phyloP scores from a whole-genome alignment of 1,284 basidiomycete species.

The Pyrrhoderma lamaoense region DNA sequence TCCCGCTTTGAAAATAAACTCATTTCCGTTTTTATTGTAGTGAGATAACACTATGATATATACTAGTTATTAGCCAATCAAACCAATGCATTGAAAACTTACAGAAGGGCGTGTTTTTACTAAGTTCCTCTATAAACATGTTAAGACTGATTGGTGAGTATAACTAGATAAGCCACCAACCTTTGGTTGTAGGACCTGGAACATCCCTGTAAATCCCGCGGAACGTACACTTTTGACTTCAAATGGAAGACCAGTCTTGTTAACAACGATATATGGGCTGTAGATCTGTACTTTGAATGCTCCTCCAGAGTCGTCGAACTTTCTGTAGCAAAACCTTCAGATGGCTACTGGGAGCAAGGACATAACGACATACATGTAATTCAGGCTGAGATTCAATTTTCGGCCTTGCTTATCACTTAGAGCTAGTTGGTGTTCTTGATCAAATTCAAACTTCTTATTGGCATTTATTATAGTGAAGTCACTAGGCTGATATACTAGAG shows the following conservation, averaged over 20 bases:
- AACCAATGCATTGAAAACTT: constrained; percentile 27
- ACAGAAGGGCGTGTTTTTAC: constrained; percentile 70
- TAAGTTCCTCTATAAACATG: constrained; percentile 42
- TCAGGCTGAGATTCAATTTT: constrained; percentile 78
- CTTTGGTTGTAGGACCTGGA: constrained; percentile 69
- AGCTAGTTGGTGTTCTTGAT: constrained; percentile 67
- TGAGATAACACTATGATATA: constrained; percentile 76
- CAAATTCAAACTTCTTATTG: constrained; percentile 87
- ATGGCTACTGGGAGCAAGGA: not conserved
- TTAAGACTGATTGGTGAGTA: constrained; percentile 15
- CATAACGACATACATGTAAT: constrained; percentile 67
- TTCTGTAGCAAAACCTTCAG: constrained; percentile 36
- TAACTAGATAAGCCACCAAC: constrained; percentile 30
- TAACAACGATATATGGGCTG: constrained; percentile 87
- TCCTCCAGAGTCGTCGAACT: constrained; percentile 90
- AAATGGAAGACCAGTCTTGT: constrained; percentile 90
- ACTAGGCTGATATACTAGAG: constrained; percentile 84
- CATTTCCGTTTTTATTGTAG: constrained; percentile 73
- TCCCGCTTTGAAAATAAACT: constrained; percentile 80
- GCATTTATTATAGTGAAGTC: constrained; percentile 98
- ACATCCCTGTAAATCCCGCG: constrained; percentile 69
- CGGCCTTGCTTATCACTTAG: constrained; percentile 73
- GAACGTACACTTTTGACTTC: constrained; percentile 63
- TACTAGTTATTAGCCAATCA: constrained; percentile 25
- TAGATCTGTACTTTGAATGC: constrained; percentile 98